Evolutionary conservation across 257 asterid genomes (phyloP).

Genomic region (Jacaranda mimosifolia): DNA sequence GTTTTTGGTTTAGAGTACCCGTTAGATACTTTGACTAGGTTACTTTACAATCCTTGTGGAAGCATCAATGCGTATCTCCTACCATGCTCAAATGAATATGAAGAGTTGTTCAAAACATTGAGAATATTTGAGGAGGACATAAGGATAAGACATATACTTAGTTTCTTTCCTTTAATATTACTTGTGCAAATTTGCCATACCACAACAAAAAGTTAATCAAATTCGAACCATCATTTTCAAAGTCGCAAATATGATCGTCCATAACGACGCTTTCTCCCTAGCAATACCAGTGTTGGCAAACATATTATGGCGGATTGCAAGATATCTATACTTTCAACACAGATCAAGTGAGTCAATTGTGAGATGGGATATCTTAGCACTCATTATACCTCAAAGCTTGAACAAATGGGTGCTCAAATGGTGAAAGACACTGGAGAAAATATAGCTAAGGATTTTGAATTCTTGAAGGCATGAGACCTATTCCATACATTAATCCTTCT

Average conservation of each 20-base stretch:
- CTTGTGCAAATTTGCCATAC: neutral
- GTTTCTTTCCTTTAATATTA: neutral
- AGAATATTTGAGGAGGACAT: too few relatives aligned
- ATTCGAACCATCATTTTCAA: too few relatives aligned
- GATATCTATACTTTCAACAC: too few relatives aligned
- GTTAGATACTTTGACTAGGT: too few relatives aligned
- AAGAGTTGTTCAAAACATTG: neutral
- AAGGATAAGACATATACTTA: neutral
- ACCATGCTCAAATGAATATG: neutral
- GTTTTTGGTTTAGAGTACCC: neutral
- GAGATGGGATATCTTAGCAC: neutral
- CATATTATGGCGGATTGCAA: neutral
- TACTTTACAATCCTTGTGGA: neutral
- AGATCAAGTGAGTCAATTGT: neutral
- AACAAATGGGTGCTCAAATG: neutral
- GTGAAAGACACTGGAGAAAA: neutral
- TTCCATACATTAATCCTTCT: neutral
- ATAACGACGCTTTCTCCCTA: neutral
- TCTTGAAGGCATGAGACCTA: neutral
- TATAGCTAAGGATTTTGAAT: neutral
- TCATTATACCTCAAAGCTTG: neutral
- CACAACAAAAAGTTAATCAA: neutral
- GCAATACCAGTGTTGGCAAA: neutral
- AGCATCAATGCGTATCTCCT: too few relatives aligned
- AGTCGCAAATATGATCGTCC: neutral